Conservation (phyloP, 148 eudicot genomes). For the Chenopodium suecicum region DNA sequence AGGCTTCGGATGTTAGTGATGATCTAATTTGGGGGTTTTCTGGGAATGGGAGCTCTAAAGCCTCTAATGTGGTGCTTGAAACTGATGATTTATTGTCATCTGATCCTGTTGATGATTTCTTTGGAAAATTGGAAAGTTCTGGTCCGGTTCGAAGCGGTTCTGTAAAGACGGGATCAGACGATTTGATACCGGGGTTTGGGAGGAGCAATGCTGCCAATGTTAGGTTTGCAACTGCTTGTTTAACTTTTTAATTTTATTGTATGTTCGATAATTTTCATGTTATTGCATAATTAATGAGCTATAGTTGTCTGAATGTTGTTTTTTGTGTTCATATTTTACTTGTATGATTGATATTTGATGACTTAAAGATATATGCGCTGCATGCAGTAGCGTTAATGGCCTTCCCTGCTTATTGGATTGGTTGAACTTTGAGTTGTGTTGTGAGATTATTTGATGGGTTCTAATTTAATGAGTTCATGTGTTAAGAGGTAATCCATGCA, state of each 20-base stretch:
- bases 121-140: slow-evolving; percentile 44
- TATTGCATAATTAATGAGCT: background rate
- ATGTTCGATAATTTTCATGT: background rate
- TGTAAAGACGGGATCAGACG: slow-evolving; percentile 25
- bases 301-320: background rate
- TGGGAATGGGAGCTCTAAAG: slow-evolving; percentile 14
- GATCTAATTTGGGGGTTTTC: slow-evolving; percentile 55
- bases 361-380: background rate
- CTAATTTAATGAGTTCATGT: background rate
- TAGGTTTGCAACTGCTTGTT: slow-evolving; percentile 38
- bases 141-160: slow-evolving; percentile 29
- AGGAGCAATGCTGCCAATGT: slow-evolving; percentile 25
- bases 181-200: slow-evolving; percentile 67
- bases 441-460: background rate
- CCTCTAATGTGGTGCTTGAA: slow-evolving; percentile 9
- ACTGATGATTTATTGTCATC: slow-evolving; percentile 49
- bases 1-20: slow-evolving; percentile 22
- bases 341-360: background rate
- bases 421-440: background rate
- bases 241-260: background rate
- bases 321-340: background rate
- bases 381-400: background rate
- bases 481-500: background rate
- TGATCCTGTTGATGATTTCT: slow-evolving; percentile 53
- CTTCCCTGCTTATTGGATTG: background rate